phyloP scores from a whole-genome alignment of 495 filamentous ascomycete species.

The Penicillium alfredii region DNA sequence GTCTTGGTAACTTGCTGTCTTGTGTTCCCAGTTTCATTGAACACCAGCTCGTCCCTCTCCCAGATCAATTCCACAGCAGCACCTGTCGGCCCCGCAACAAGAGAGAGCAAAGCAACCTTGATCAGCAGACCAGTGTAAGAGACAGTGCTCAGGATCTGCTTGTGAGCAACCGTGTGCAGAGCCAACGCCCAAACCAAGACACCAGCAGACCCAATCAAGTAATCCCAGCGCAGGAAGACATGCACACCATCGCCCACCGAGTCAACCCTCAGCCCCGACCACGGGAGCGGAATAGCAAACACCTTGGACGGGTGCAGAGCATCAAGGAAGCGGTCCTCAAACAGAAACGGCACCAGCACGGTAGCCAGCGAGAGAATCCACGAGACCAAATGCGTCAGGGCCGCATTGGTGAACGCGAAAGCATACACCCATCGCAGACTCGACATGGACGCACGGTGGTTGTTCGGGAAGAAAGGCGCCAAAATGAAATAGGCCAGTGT shows the following conservation, averaged over 20 bases:
- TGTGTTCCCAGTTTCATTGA: slow-evolving; percentile 22
- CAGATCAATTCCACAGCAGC: slow-evolving; percentile 49
- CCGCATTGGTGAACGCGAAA: slow-evolving; percentile 44
- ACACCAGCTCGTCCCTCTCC: slow-evolving; percentile 50
- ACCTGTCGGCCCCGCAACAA: slow-evolving; percentile 45
- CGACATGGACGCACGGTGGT: slow-evolving; percentile 31
- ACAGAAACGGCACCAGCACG: slow-evolving; percentile 30
- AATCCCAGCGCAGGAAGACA: slow-evolving; percentile 54
- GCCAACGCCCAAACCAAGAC: slow-evolving; percentile 51
- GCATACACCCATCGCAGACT: slow-evolving; percentile 49
- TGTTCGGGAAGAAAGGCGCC: slow-evolving; percentile 32
- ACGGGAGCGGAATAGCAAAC: slow-evolving; percentile 39
- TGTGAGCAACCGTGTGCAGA: slow-evolving; percentile 35
- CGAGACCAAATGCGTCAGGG: slow-evolving; percentile 43
- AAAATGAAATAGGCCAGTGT: slow-evolving; percentile 26
- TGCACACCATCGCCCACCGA: slow-evolving; percentile 45
- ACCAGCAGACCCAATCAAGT: slow-evolving; percentile 46
- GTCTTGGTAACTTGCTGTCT: slow-evolving; percentile 13
- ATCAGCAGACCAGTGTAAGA: slow-evolving; percentile 22
- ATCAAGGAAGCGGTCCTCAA: slow-evolving; percentile 22
- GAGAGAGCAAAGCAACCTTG: slow-evolving; percentile 35
- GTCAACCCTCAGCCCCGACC: slow-evolving; percentile 31
- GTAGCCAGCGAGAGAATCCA: slow-evolving; percentile 40
- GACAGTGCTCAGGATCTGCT: slow-evolving; percentile 27
- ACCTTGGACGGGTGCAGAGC: slow-evolving; percentile 35